phyloP scores from a whole-genome alignment of 495 filamentous ascomycete species.

The Pyrenopolyporus hunteri region DNA sequence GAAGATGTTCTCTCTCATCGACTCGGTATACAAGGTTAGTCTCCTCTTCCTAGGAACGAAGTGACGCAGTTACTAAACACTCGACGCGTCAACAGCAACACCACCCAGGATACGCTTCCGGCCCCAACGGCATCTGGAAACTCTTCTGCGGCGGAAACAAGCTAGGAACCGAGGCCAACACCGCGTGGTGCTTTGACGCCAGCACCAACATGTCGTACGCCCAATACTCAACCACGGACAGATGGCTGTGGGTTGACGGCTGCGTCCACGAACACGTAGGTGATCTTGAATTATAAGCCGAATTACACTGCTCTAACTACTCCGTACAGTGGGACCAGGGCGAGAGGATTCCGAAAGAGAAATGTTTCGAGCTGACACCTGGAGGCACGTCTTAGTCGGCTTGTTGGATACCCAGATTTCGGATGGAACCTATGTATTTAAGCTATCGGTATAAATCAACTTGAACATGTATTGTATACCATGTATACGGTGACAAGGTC shows the following conservation, averaged over 20 bases:
- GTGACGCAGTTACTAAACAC: neutral
- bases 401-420: neutral
- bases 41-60: neutral
- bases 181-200: slow-evolving; percentile 52
- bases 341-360: slow-evolving; percentile 47
- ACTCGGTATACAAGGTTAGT: slow-evolving; percentile 48
- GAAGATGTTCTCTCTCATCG: slow-evolving; percentile 56
- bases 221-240: slow-evolving; percentile 49
- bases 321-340: slow-evolving; percentile 48
- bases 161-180: slow-evolving; percentile 48
- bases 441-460: too few relatives aligned
- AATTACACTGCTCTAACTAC: neutral
- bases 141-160: slow-evolving; percentile 52
- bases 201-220: slow-evolving; percentile 58
- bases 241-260: slow-evolving; percentile 54
- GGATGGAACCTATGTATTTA: too few relatives aligned
- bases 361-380: slow-evolving; percentile 46
- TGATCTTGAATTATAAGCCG: slow-evolving; percentile 14
- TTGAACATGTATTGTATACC: too few relatives aligned
- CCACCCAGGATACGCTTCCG: slow-evolving; percentile 48
- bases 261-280: slow-evolving; percentile 57
- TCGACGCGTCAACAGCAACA: slow-evolving; percentile 47
- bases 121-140: slow-evolving; percentile 49
- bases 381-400: neutral
- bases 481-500: too few relatives aligned